These are phyloP conservation scores for Glycine latifolia DNA, from an alignment of 306 rosid species.

Conservation along the genomic window DNA sequence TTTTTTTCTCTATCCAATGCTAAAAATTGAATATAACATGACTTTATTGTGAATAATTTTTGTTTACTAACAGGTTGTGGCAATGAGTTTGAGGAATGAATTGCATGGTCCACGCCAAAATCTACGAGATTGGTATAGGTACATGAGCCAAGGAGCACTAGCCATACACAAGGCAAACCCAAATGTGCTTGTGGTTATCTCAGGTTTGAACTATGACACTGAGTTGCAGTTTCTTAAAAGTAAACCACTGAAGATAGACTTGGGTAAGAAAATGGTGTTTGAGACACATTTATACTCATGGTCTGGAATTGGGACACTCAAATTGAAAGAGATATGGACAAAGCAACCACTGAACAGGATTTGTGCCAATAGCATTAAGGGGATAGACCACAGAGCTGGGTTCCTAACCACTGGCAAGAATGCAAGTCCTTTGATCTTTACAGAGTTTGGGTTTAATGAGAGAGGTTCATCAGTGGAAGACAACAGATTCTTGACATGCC, in stretches of 20 bases:
- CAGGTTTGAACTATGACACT: slow-evolving; percentile 63
- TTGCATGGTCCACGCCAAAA: slow-evolving; percentile 63
- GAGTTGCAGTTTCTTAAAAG: slow-evolving; percentile 56
- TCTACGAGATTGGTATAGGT: slow-evolving; percentile 49
- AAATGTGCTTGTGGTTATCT: slow-evolving; percentile 53
- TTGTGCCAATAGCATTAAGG: slow-evolving; percentile 47
- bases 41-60: slow-evolving; percentile 13
- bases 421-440: slow-evolving; percentile 55
- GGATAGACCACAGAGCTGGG: slow-evolving; percentile 51
- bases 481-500: slow-evolving; percentile 64
- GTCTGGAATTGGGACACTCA: slow-evolving; percentile 59
- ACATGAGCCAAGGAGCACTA: slow-evolving; percentile 52
- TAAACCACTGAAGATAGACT: slow-evolving; percentile 43
- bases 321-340: slow-evolving; percentile 50
- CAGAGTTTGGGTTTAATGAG: slow-evolving; percentile 64
- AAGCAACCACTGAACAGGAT: slow-evolving; percentile 60
- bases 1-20: not conserved
- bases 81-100: slow-evolving; percentile 69
- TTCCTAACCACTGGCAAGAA: slow-evolving; percentile 51
- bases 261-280: slow-evolving; percentile 54
- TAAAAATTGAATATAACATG: not conserved
- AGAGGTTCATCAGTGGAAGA: slow-evolving; percentile 36
- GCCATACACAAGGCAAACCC: slow-evolving; percentile 56
- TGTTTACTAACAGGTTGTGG: slow-evolving; percentile 51
- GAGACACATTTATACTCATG: slow-evolving; percentile 68